Percentiles rank a stretch among this genome's conserved stretches.
Evolutionary conservation across 75 land plant genomes (phyloP).

Genomic region (Sequoiadendron giganteum): DNA sequence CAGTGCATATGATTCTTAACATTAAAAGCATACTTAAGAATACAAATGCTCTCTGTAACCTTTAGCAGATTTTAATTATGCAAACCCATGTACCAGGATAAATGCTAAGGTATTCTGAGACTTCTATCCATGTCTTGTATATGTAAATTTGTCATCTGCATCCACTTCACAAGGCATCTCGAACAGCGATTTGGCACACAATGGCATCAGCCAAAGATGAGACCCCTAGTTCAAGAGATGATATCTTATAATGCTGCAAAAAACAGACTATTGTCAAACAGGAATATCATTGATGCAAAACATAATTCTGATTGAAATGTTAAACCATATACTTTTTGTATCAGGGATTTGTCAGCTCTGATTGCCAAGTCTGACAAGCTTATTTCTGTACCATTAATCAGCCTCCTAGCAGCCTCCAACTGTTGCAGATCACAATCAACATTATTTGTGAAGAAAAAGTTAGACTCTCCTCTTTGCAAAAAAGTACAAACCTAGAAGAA

Average conservation of each 20-base stretch:
- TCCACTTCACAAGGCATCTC: conserved; percentile 64
- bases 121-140: background rate
- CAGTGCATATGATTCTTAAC: background rate
- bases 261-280: background rate
- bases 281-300: background rate
- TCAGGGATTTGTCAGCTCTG: conserved; percentile 65
- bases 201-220: conserved; percentile 88
- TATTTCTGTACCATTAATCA: conserved; percentile 78
- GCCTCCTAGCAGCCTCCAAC: conserved; percentile 63
- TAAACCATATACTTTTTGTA: conserved; percentile 57
- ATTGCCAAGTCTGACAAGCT: conserved; percentile 62
- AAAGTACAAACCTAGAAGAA: background rate
- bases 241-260: conserved; percentile 82
- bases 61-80: background rate
- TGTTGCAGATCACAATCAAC: conserved; percentile 12
- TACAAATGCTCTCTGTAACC: background rate
- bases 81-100: background rate
- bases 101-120: background rate
- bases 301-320: background rate
- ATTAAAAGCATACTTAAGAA: background rate
- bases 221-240: conserved; percentile 70
- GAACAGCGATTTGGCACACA: conserved; percentile 80
- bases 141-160: background rate
- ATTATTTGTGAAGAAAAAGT: background rate
- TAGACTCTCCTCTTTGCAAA: background rate